A percentile compares a stretch with the other conserved stretches of the same genome.
Evolutionary conservation across 257 asterid species (phyloP).

Genomic region (Mentha longifolia): DNA sequence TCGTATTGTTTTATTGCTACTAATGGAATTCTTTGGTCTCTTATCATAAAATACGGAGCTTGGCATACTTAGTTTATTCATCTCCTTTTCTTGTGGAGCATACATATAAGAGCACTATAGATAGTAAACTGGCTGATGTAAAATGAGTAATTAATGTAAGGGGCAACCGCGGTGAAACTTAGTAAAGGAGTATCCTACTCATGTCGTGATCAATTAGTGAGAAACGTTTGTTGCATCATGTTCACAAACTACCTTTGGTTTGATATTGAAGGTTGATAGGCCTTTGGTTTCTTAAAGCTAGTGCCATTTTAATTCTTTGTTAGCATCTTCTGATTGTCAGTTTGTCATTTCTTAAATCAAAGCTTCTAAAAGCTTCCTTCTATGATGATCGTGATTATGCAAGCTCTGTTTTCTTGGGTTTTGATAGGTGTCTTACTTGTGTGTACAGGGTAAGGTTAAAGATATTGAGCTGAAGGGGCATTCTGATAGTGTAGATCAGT

Average conservation of each 20-base stretch:
- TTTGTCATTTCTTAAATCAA: constrained; percentile 7
- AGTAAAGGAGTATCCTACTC: constrained; percentile 1
- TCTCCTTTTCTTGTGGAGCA: constrained; percentile 10
- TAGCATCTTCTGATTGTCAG: too few relatives aligned
- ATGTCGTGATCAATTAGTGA: neutral
- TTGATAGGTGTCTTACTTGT: constrained; percentile 8
- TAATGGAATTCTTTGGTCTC: neutral
- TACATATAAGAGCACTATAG: constrained; percentile 6
- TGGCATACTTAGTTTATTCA: neutral
- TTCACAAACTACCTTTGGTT: neutral
- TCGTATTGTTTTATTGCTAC: neutral
- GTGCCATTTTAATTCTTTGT: neutral
- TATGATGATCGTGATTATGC: constrained; percentile 4
- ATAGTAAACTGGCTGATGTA: constrained; percentile 10
- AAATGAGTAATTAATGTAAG: neutral
- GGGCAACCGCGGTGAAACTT: constrained; percentile 7
- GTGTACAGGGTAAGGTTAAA: constrained; percentile 79
- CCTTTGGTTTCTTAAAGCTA: constrained; percentile 10
- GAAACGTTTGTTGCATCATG: constrained; percentile 6
- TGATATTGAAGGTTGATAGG: constrained; percentile 12
- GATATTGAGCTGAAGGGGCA: constrained; percentile 96
- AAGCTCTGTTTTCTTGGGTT: constrained; percentile 19
- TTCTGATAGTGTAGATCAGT: constrained; percentile 95
- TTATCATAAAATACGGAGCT: neutral
- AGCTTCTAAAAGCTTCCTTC: constrained; percentile 1